Percentiles rank a stretch among this genome's conserved stretches.
Conservation (phyloP, 495 filamentous ascomycete genomes). For the Aspergillus leporis region DNA sequence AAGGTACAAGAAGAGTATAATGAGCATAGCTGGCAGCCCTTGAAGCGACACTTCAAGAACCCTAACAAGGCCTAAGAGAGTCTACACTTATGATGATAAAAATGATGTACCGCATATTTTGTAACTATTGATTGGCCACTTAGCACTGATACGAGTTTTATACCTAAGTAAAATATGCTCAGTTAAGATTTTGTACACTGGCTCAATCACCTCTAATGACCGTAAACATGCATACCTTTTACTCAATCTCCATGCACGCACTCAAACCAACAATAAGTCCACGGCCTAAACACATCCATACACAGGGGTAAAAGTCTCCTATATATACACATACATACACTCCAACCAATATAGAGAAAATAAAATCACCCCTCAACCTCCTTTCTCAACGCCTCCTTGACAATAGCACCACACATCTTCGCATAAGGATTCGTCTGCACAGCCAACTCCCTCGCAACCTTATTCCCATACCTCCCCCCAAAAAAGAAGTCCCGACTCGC, state of each 20-base stretch:
- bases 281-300: not conserved
- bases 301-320: not conserved
- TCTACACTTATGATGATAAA: slow-evolving; percentile 3
- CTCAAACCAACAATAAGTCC: not conserved
- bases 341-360: not conserved
- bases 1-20: slow-evolving; percentile 86
- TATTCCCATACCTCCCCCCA: slow-evolving; percentile 77
- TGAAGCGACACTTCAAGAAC: slow-evolving; percentile 75
- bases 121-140: not conserved
- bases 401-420: slow-evolving; percentile 85
- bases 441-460: slow-evolving; percentile 71
- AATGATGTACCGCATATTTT: not conserved
- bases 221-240: no score
- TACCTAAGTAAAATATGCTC: not conserved
- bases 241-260: not conserved
- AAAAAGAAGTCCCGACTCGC: slow-evolving; percentile 73
- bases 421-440: slow-evolving; percentile 85
- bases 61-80: slow-evolving; percentile 44
- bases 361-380: slow-evolving; percentile 49
- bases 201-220: not conserved
- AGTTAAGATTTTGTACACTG: not conserved
- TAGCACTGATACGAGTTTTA: not conserved
- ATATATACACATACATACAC: slow-evolving; percentile 2
- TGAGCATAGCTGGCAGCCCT: slow-evolving; percentile 78
- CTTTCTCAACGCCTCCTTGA: slow-evolving; percentile 80